A percentile compares a stretch with the other conserved stretches of the same genome.
These are phyloP conservation scores for Asterophora parasitica DNA, from an alignment of 768 basidiomycete species.

Conservation along the genomic window DNA sequence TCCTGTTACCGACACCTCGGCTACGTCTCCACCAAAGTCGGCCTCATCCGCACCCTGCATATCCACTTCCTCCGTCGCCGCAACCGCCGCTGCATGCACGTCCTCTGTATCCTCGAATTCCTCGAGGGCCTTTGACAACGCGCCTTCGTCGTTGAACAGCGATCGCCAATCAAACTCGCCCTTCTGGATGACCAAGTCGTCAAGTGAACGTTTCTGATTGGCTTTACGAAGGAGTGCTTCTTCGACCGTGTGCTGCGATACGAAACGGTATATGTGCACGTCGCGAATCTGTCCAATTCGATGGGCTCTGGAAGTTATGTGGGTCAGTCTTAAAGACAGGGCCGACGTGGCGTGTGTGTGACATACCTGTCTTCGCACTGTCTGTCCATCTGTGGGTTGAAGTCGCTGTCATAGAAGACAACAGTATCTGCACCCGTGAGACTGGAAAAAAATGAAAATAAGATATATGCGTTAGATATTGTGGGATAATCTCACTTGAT, in stretches of 20 bases:
- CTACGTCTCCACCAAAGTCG: slow-evolving; percentile 62
- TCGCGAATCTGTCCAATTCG: slow-evolving; percentile 97
- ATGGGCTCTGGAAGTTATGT: slow-evolving; percentile 60
- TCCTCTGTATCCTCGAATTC: slow-evolving; percentile 90
- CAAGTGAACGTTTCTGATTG: slow-evolving; percentile 93
- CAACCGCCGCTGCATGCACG: slow-evolving; percentile 72
- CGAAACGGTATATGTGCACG: slow-evolving; percentile 94
- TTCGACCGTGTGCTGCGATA: slow-evolving; percentile 87
- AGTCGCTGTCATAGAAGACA: slow-evolving; percentile 95
- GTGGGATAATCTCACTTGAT: slow-evolving; percentile 67
- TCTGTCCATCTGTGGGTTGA: slow-evolving; percentile 96
- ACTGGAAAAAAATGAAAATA: slow-evolving; percentile 36
- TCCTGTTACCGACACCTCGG: slow-evolving; percentile 14
- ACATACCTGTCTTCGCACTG: slow-evolving; percentile 90
- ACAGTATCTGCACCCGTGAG: slow-evolving; percentile 91
- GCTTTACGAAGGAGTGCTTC: slow-evolving; percentile 96
- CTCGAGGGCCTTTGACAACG: slow-evolving; percentile 69
- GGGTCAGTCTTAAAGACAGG: too few species aligned
- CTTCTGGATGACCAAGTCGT: slow-evolving; percentile 86
- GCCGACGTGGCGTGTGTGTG: neutral
- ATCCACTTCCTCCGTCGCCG: slow-evolving; percentile 65
- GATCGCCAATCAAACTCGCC: slow-evolving; percentile 95
- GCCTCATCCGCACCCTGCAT: slow-evolving; percentile 76
- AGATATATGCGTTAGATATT: slow-evolving; percentile 14
- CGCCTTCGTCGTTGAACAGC: slow-evolving; percentile 63